Percentiles rank a stretch among this genome's conserved stretches.
Evolutionary conservation across 805 yeast genomes (phyloP).

Genomic region (Torulaspora gathmanii): DNA sequence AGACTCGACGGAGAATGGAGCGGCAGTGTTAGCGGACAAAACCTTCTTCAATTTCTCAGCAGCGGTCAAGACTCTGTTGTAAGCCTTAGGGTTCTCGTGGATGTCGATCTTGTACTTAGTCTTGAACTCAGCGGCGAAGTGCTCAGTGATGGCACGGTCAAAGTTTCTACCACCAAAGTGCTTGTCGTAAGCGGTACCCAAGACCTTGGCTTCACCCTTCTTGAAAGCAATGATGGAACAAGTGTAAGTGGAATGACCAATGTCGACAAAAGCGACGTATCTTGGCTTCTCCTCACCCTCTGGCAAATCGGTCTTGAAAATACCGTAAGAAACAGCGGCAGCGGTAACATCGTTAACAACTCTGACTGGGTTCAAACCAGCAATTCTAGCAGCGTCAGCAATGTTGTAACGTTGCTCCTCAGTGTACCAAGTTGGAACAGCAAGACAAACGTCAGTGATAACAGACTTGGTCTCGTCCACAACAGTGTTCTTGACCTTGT

Average conservation of each 20-base stretch:
- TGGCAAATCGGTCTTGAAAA: conserved; percentile 93
- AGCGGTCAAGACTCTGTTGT: conserved; percentile 84
- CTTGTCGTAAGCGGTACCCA: conserved; percentile 90
- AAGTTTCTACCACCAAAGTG: conserved; percentile 98
- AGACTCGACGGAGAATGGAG: conserved; percentile 93
- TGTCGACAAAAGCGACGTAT: conserved; percentile 88
- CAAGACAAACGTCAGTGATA: conserved; percentile 82
- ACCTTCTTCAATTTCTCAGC: conserved; percentile 94
- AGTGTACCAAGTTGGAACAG: conserved; percentile 97
- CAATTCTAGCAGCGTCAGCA: conserved; percentile 90
- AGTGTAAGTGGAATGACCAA: conserved; percentile 94
- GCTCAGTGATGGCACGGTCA: conserved; percentile 89
- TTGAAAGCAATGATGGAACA: conserved; percentile 86
- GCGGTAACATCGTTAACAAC: conserved; percentile 96
- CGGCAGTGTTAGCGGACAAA: conserved; percentile 88
- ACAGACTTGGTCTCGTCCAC: conserved; percentile 70
- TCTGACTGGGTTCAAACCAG: conserved; percentile 97
- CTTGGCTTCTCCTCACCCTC: conserved; percentile 74
- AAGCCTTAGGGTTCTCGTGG: conserved; percentile 88
- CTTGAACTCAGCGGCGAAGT: conserved; percentile 89
- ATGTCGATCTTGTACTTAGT: conserved; percentile 91
- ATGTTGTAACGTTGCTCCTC: conserved; percentile 96
- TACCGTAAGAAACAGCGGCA: conserved; percentile 99
- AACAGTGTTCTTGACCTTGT: conserved; percentile 80
- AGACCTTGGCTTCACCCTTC: conserved; percentile 91